A percentile compares a stretch with the other conserved stretches of the same genome.
Evolutionary conservation across 1,139 yeast genomes (phyloP).

Genomic region (Geotrichum histeridarum): DNA sequence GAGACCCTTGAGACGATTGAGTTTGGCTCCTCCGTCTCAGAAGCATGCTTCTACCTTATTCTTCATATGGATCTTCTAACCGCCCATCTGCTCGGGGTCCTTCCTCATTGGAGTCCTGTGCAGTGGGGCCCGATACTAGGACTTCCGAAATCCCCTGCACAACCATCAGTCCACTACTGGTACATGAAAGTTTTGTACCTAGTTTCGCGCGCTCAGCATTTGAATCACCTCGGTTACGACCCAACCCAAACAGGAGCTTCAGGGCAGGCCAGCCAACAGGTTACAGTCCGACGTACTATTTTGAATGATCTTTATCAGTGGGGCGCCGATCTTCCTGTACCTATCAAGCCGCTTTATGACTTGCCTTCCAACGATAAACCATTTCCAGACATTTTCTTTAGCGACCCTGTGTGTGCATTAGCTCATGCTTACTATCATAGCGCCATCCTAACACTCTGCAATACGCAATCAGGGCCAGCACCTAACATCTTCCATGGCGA

Average conservation of each 20-base stretch:
- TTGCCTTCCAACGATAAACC: conserved; percentile 1
- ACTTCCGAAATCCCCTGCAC: neutral
- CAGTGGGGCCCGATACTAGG: conserved; percentile 15
- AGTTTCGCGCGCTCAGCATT: conserved; percentile 10
- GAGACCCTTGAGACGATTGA: conserved; percentile 3
- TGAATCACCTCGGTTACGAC: conserved; percentile 13
- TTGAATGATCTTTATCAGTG: conserved; percentile 12
- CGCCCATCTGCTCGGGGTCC: conserved; percentile 8
- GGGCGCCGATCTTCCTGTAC: conserved; percentile 7
- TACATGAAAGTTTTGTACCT: conserved; percentile 6
- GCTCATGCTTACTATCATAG: conserved; percentile 13
- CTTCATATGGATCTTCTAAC: conserved; percentile 13
- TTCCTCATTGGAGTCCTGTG: conserved; percentile 14
- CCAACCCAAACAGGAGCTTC: conserved; percentile 2
- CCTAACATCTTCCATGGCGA: conserved; percentile 1
- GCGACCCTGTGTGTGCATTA: conserved; percentile 10
- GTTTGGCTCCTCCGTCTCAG: conserved; percentile 14
- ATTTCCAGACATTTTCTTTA: conserved; percentile 14
- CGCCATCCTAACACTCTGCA: conserved; percentile 9
- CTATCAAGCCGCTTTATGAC: conserved; percentile 9
- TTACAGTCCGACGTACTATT: conserved; percentile 2
- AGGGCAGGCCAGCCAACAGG: neutral
- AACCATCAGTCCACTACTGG: conserved; percentile 6
- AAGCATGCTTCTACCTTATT: conserved; percentile 14
- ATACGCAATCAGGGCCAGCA: conserved; percentile 8